These are phyloP conservation scores for Isoetes engelmannii DNA, from an alignment of 83 land plant species.

Conservation along the genomic window DNA sequence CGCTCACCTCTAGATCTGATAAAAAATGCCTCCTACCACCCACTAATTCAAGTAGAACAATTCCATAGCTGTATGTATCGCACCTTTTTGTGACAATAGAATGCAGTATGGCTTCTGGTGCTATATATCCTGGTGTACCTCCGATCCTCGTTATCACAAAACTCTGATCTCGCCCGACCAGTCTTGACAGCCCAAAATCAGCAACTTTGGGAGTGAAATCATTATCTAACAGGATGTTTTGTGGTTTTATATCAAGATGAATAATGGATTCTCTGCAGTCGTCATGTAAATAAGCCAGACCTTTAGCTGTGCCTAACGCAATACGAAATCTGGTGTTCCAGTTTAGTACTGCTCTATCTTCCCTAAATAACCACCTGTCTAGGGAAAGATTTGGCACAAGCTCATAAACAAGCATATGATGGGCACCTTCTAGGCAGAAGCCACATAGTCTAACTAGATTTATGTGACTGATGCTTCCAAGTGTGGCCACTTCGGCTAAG, in stretches of 20 bases:
- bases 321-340: conserved; percentile 38
- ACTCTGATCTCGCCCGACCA: conserved; percentile 15
- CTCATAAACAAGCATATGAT: conserved; percentile 41
- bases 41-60: conserved; percentile 6
- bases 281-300: conserved; percentile 40
- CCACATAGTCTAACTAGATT: conserved; percentile 40
- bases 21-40: not conserved
- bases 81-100: conserved; percentile 2
- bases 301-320: conserved; percentile 47
- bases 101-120: not conserved
- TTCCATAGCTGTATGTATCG: conserved; percentile 11
- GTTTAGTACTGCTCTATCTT: conserved; percentile 13
- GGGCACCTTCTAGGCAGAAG: conserved; percentile 30
- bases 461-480: conserved; percentile 40
- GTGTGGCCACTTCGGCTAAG: conserved; percentile 42
- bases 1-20: not conserved
- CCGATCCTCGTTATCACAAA: not conserved
- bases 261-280: conserved; percentile 24
- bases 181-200: conserved; percentile 53
- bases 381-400: conserved; percentile 36
- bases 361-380: conserved; percentile 27
- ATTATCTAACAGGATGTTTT: conserved; percentile 48
- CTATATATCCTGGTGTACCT: conserved; percentile 1
- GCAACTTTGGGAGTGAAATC: conserved; percentile 44
- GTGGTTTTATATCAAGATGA: conserved; percentile 52